A percentile compares a stretch with the other conserved stretches of the same genome.
Evolutionary conservation across 441 rosid genomes (phyloP).

Genomic region (Dalechampia spathulata): DNA sequence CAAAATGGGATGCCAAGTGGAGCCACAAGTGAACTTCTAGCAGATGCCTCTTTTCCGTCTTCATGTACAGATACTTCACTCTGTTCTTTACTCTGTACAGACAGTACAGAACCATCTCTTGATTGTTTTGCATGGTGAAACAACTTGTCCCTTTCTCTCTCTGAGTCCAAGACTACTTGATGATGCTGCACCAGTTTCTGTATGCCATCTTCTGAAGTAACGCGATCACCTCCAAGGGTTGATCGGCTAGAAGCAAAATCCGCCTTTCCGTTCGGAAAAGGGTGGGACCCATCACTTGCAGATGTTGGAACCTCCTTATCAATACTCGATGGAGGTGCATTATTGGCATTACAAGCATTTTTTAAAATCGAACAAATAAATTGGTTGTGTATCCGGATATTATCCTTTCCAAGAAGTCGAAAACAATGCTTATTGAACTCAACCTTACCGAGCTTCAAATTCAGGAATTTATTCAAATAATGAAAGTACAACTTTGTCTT

Average conservation of each 20-base stretch:
- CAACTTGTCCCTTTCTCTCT: constrained; percentile 26
- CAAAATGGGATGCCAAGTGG: constrained; percentile 27
- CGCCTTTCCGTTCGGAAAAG: constrained; percentile 51
- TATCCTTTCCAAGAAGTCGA: constrained; percentile 64
- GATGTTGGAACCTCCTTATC: constrained; percentile 31
- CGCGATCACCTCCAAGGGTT: constrained; percentile 28
- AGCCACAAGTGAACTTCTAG: constrained; percentile 25
- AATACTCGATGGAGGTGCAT: constrained; percentile 33
- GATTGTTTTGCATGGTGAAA: constrained; percentile 23
- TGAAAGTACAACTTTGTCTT: constrained; percentile 56
- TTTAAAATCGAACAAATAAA: constrained; percentile 55
- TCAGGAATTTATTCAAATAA: constrained; percentile 55
- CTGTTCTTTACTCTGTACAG: constrained; percentile 27
- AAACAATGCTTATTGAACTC: constrained; percentile 61
- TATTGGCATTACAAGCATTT: constrained; percentile 54
- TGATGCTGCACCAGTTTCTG: constrained; percentile 38
- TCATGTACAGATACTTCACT: constrained; percentile 18
- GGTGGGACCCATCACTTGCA: constrained; percentile 23
- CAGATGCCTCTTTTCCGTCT: constrained; percentile 32
- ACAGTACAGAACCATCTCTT: constrained; percentile 15
- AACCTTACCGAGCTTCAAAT: constrained; percentile 56
- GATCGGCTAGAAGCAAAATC: constrained; percentile 34
- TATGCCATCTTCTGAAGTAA: constrained; percentile 26
- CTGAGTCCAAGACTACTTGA: constrained; percentile 31
- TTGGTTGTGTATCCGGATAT: constrained; percentile 67